Conservation (phyloP, 228 moss, liverwort and hornwort genomes). For the Sphagnum fallax region DNA sequence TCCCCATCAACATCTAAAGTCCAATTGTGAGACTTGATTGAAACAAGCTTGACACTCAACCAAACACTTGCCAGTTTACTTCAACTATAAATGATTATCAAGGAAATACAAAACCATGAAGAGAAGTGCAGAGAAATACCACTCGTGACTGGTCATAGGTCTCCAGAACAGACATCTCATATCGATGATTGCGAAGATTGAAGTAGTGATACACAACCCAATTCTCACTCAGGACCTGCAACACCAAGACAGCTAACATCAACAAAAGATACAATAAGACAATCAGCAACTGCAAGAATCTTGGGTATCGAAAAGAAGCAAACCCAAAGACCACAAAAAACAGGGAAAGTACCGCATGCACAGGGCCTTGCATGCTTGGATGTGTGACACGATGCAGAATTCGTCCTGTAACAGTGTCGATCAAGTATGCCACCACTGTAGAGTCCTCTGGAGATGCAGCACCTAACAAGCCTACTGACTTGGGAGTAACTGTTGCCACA, state of each 20-base stretch:
- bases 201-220: conserved; percentile 98
- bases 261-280: not conserved
- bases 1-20: too few species aligned
- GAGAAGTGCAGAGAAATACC: conserved; percentile 25
- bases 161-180: conserved; percentile 95
- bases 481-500: conserved; percentile 80
- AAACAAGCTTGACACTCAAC: not conserved
- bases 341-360: conserved; percentile 62
- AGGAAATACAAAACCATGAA: too few species aligned
- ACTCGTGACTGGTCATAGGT: conserved; percentile 80
- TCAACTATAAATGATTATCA: too few species aligned
- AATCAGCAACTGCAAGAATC: not conserved
- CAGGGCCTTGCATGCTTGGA: conserved; percentile 81
- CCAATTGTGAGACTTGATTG: not conserved
- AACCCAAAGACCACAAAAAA: too few species aligned
- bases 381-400: conserved; percentile 81
- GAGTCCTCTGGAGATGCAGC: conserved; percentile 77
- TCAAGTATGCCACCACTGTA: conserved; percentile 71
- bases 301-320: not conserved
- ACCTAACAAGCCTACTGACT: conserved; percentile 46
- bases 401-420: conserved; percentile 88
- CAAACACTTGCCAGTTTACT: too few species aligned
- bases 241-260: not conserved
- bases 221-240: conserved; percentile 90
- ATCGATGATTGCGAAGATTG: conserved; percentile 83